Evolutionary conservation across 495 filamentous ascomycete species (phyloP).

Genomic region (Penicillium goetzii): DNA sequence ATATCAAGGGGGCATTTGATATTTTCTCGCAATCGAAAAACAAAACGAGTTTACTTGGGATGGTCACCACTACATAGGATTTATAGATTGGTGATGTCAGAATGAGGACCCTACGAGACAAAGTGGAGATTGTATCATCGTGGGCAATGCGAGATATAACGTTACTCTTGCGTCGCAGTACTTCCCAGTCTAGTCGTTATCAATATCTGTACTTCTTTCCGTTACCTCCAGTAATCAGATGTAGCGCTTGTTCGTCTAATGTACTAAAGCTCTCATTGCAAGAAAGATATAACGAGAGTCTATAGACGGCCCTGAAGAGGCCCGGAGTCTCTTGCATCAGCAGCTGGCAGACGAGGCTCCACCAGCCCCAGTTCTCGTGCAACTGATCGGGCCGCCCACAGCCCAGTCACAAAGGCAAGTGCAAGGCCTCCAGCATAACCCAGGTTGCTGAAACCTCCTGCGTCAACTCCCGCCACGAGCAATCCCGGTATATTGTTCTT

Average conservation of each 20-base stretch:
- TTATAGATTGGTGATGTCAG: not conserved
- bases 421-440: slow-evolving; percentile 34
- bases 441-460: slow-evolving; percentile 31
- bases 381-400: slow-evolving; percentile 30
- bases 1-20: too few relatives aligned
- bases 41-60: too few relatives aligned
- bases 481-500: slow-evolving; percentile 25
- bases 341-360: slow-evolving; percentile 26
- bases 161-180: too few relatives aligned
- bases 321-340: slow-evolving; percentile 20
- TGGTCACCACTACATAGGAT: not conserved
- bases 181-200: too few relatives aligned
- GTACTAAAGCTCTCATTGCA: not conserved
- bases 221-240: too few relatives aligned
- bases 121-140: not conserved
- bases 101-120: slow-evolving; percentile 6
- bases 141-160: not conserved
- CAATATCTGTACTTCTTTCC: too few relatives aligned
- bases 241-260: not conserved
- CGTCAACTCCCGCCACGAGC: slow-evolving; percentile 33
- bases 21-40: too few relatives aligned
- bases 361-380: slow-evolving; percentile 23
- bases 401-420: slow-evolving; percentile 31
- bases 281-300: not conserved
- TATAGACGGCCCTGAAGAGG: slow-evolving; percentile 20